These are phyloP conservation scores for Rhododendron mucronatum DNA, from an alignment of 148 eudicot genomes.

Conservation along the genomic window DNA sequence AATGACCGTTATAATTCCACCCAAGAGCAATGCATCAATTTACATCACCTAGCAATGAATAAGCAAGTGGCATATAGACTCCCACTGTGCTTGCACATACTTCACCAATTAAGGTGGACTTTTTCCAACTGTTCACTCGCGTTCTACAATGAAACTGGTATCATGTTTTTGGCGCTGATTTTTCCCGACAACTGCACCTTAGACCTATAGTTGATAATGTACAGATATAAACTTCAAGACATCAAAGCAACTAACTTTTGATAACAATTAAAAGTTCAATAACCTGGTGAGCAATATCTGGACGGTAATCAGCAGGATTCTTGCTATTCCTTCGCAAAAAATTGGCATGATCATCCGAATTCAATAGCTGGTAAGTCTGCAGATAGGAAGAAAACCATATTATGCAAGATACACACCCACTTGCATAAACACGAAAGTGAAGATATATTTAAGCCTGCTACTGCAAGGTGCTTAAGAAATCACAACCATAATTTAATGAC, in stretches of 20 bases:
- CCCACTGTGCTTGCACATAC: not conserved
- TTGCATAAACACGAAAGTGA: not conserved
- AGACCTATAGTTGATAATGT: not conserved
- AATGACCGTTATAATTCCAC: not conserved
- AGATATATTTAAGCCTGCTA: not conserved
- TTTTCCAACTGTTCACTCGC: not conserved
- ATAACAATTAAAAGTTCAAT: not conserved
- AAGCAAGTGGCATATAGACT: not conserved
- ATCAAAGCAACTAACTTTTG: not conserved
- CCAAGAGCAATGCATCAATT: not conserved
- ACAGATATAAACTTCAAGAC: not conserved
- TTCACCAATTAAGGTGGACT: not conserved
- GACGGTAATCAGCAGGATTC: slow-evolving; percentile 84
- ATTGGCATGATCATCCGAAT: slow-evolving; percentile 81
- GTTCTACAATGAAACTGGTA: not conserved
- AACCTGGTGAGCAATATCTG: slow-evolving; percentile 95
- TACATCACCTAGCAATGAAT: not conserved
- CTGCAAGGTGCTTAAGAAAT: not conserved
- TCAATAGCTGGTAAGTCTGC: slow-evolving; percentile 75
- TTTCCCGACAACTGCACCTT: not conserved
- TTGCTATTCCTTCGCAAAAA: slow-evolving; percentile 56
- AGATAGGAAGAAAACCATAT: slow-evolving; percentile 5
- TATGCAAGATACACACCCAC: not conserved
- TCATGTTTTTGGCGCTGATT: not conserved
- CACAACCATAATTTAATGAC: not conserved